Base-by-base conservation (phyloP, 371 early-diverging fungal genomes). In the Circinella minor region DNA sequence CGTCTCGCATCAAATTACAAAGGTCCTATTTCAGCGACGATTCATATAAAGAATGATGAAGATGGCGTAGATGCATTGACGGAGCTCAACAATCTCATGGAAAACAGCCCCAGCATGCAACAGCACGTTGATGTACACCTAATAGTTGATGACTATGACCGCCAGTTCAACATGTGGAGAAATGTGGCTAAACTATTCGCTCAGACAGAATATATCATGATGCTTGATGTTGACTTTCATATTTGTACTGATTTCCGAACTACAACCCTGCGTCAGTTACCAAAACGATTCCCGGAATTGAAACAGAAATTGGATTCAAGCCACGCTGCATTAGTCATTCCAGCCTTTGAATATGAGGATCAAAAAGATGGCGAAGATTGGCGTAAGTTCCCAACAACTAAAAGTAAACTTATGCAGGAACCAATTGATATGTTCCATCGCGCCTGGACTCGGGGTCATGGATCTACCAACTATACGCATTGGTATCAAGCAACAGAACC, bases 141-240 rank as follows among this genome's bases (percentile, higher is more conserved):
- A 39, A 77, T 87, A 60, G 69, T 83, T 9, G 88, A 87, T 66
- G 65, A 64, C 4, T 77, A 78, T 55, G 85, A 84, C 66, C 81
- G 82, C 17, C 86, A 87, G 48, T 79, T 87, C 69, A 87, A 87
- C 63, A 77, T 84, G 78, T 87, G 88, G 88, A 71, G 88, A 4
- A 87, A 87, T 49, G 81, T 87, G 4, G 88, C 85, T 17, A 74
- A 84, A 47, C 72, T 87, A 63, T 87, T 83, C 74, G 85, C 88
- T 3, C 71, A 83, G 34, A 82, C 85, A 9, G 81, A 82, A 48
- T 86, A 82, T 48, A 72, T 87, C n/a, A 81, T 87, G 82, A 82
- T 82, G 85, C 74, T 87, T 6, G 88, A 86, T 71, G 85, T 86
- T 38, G 88, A 87, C 66, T 87, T 87, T 71, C 78, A 83, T 51